Evolutionary conservation across 805 yeast genomes (phyloP).

Genomic region (Torulaspora delbrueckii): DNA sequence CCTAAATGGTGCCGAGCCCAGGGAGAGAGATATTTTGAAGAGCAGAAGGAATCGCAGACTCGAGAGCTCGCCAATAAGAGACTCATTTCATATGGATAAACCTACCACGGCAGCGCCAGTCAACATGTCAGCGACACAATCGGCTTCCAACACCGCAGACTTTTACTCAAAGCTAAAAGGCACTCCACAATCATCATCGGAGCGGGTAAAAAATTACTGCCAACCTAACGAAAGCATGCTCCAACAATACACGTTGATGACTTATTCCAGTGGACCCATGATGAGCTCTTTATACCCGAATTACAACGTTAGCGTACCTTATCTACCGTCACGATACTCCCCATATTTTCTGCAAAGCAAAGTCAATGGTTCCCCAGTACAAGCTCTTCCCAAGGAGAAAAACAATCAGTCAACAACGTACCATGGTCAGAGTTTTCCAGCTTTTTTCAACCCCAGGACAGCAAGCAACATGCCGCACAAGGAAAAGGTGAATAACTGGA

Average conservation of each 20-base stretch:
- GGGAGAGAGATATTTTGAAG: slow-evolving; percentile 6
- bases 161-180: slow-evolving; percentile 11
- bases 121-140: slow-evolving; percentile 5
- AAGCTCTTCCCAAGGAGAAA: not conserved
- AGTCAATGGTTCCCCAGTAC: not conserved
- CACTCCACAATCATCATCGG: slow-evolving; percentile 6
- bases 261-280: slow-evolving; percentile 17
- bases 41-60: slow-evolving; percentile 8
- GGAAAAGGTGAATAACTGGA: slow-evolving; percentile 67
- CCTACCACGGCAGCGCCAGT: not conserved
- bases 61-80: slow-evolving; percentile 15
- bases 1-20: slow-evolving; percentile 3
- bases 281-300: slow-evolving; percentile 13
- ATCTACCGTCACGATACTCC: slow-evolving; percentile 11
- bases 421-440: slow-evolving; percentile 37
- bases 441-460: slow-evolving; percentile 54
- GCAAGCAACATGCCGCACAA: slow-evolving; percentile 58
- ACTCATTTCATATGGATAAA: slow-evolving; percentile 3
- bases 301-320: slow-evolving; percentile 13
- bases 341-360: slow-evolving; percentile 8
- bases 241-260: slow-evolving; percentile 22
- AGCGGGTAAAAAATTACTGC: slow-evolving; percentile 7
- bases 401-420: not conserved
- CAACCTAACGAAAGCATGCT: slow-evolving; percentile 12
- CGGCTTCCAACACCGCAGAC: slow-evolving; percentile 9